Conservation (phyloP, 768 basidiomycete species). For the Solioccasus polychromus region DNA sequence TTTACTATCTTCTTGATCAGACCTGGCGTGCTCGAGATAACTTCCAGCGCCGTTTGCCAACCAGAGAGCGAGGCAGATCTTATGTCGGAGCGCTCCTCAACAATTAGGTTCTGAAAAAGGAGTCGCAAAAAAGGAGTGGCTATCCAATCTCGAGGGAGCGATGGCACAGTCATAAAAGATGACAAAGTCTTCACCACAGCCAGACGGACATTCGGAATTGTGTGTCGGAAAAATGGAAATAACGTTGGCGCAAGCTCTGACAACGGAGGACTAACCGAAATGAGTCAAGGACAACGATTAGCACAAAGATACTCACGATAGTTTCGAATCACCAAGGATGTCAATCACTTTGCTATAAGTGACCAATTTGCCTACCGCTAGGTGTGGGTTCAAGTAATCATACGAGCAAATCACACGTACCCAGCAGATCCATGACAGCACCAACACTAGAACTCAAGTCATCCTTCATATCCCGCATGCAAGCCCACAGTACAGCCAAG, state of each 20-base stretch:
- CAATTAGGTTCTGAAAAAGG: conserved; percentile 90
- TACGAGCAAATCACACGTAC: conserved; percentile 38
- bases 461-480: conserved; percentile 90
- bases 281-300: conserved; percentile 5
- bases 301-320: conserved; percentile 56
- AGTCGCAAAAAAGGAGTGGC: conserved; percentile 72
- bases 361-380: conserved; percentile 69
- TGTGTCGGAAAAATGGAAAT: conserved; percentile 97
- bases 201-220: conserved; percentile 88
- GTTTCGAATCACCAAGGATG: conserved; percentile 63
- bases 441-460: conserved; percentile 96
- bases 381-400: conserved; percentile 5
- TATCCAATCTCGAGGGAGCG: conserved; percentile 81
- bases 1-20: conserved; percentile 53
- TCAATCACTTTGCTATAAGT: conserved; percentile 74
- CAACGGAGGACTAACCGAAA: conserved; percentile 61
- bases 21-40: conserved; percentile 44
- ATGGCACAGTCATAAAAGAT: conserved; percentile 78
- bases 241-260: conserved; percentile 80
- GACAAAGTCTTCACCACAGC: conserved; percentile 88
- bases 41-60: conserved; percentile 69
- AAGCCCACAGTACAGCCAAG: conserved; percentile 85
- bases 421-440: conserved; percentile 96
- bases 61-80: conserved; percentile 67
- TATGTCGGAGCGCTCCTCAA: conserved; percentile 87